Evolutionary conservation across 805 yeast species (phyloP), one percentile per base, ranked within the genome.

Genomic region (Lipomyces orientalis): DNA sequence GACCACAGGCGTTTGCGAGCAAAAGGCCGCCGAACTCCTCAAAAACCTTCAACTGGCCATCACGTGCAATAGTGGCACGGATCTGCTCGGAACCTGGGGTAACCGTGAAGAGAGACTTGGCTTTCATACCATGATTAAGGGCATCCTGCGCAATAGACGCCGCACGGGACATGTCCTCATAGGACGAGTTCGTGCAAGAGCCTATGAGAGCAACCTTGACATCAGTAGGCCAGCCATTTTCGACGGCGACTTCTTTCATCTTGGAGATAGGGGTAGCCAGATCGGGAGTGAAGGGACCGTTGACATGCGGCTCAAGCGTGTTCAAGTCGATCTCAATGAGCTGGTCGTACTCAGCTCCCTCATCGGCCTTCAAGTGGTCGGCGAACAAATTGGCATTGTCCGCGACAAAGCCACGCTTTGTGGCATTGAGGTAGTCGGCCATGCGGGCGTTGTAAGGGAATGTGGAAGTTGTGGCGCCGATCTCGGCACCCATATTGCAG

Each of bases 401-500:
- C 54, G 97, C 96, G 76, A 95, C 87, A 70, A 90, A 88, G 8
- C 84, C 87, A 82, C 99, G 87, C 73, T 87, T 87, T 49, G 99
- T 95, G 57, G 97, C 93, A 64, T 84, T 77, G 78, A 95, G 84
- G 81, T 92, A 95, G 70, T 91, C 85, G 75, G 82, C 84, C 83
- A 90, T 92, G 63, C 93, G 89, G 61, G 85, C 87, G 76, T 90
- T 93, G 86, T 88, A 94, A 71, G 99, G 99, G 92, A 95, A 95
- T 65, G 91, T 87, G 31, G 98, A 94, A 56, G 99, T 95, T 51
- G 99, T 95, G 56, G 99, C 99, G 81, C 99, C 99, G 67, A 95
- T 93, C 82, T 95, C 99, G 64, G 99, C 99, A 79, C 99, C 99
- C 99, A 95, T 95, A 81, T 95, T 95, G 86, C 98, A 94, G 79